Evolutionary conservation across 2,329 filamentous ascomycete species (phyloP), one percentile per base, ranked within the genome.

Genomic region (Elsinoe australis): DNA sequence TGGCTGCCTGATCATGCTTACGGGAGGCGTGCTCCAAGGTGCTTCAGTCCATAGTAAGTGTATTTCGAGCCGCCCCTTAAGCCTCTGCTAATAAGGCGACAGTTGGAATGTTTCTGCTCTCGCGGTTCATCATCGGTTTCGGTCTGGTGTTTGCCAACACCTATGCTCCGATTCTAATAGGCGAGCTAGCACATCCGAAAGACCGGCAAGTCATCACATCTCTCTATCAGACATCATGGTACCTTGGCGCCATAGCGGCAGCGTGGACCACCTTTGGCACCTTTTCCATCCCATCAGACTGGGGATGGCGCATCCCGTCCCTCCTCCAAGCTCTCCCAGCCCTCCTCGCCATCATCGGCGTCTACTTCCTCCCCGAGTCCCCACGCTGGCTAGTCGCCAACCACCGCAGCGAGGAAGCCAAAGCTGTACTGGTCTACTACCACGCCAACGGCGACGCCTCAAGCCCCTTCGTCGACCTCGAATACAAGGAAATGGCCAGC

Each of bases 221-320:
- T 0, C 47, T 66, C 0, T 69, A 62, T 49, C 51, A 58, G 26
- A 49, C 55, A 0, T 51, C 39, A 56, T 85, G 79, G 79, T 81
- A 82, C 60, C 62, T 79, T 49, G 79, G 78, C 35, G 66, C 67
- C 31, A 65, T 72, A 18, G 51, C 80, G 45, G 78, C 80, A 22
- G 76, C 77, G 3, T 78, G 76, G 67, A 71, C 82, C 42, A 78
- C 79, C 26, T 82, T 79, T 68, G 80, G 77, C 24, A 83, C 80
- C 1, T 67, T 74, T 18, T 67, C 71, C 28, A 75, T 83, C 51
- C 59, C 66, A 6, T 74, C 63, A 53, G 69, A 63, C 44, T 73
- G 70, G 71, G 64, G 69, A n/a, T 76, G 73, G 71, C 65, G 72
- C 35, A 60, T 73, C 2, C 73, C 73, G 0, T 74, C 70, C 24